Evolutionary conservation across 768 basidiomycete species (phyloP), one percentile per base, ranked within the genome.

Genomic region (Serendipita vermifera): DNA sequence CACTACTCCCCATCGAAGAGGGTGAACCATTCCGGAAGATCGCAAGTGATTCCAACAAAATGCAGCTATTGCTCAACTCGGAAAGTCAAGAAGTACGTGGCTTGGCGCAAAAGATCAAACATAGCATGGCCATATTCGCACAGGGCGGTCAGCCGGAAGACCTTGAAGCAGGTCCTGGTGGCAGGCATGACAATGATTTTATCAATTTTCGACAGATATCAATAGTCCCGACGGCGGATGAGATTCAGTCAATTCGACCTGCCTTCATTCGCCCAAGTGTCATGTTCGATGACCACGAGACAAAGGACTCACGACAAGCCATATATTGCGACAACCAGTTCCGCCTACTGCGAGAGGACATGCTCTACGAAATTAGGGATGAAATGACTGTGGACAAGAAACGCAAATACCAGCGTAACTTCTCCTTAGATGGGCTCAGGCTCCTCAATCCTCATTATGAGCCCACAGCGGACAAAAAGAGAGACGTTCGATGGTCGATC

Each of bases 141-240:
- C n/a, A n/a, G n/a, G n/a, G n/a, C n/a, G n/a, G n/a, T n/a, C n/a
- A n/a, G n/a, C n/a, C n/a, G n/a, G n/a, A n/a, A n/a, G n/a, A n/a
- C n/a, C n/a, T n/a, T n/a, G 70, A 66, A 1, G 59, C 63, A 17
- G 65, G 67, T 6, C 77, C 83, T 1, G 83, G 83, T 0, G 83
- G 82, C 3, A 72, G 83, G 2, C 83, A 85, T 56, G 81, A 83
- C 60, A 85, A 85, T 54, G 83, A 85, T 63, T 77, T 78, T 43
- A 66, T 66, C 14, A 73, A 83, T 54, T 85, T 82, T 59, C 76
- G 77, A 4, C 59, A 75, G 6, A 80, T 85, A 20, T 66, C 77
- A n/a, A 79, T 85, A 38, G 66, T 81, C 3, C 83, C 83, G 1
- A 81, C 81, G 4, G 73, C 78, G 0, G 75, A 77, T 38, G 83